Evolutionary conservation across 2,329 filamentous ascomycete species (phyloP), one percentile per base, ranked within the genome.

Genomic region (Fusarium paranaense): DNA sequence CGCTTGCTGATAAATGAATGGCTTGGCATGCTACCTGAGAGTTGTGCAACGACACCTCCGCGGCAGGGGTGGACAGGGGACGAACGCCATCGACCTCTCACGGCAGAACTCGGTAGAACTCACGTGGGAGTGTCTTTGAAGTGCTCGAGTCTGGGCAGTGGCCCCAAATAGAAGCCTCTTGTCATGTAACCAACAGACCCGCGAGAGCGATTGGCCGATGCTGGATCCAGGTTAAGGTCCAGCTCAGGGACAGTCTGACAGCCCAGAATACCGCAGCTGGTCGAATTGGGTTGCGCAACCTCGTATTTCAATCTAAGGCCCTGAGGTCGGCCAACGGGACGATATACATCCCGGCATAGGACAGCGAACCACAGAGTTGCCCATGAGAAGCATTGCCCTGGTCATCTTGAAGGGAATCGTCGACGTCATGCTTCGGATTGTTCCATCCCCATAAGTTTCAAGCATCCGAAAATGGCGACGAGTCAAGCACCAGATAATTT

Each of bases 31-130:
- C 59, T 6, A 38, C 50, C 30, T 61, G 38, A 32, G 54, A 42
- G 59, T 40, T 58, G 71, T 74, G 50, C 40, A 68, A 75, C 75
- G 16, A 45, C 64, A 59, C 63, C 40, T 74, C 71, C 59, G 62
- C 64, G 61, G 58, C 63, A 72, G 63, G 64, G 67, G 54, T 47
- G 32, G 45, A 20, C 64, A 72, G 71, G 66, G 62, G 62, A 67
- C 35, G 62, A 65, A 78, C 76, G 72, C 76, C 76, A 78, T 78
- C 74, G 63, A 66, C 67, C 70, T 74, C 67, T 38, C 76, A 76
- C 76, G 22, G 62, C 76, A 75, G 68, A 50, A 61, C 37, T 58
- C 57, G 58, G 75, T 71, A 68, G 64, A 47, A 66, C 66, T 73
- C 75, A 70, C 72, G 72, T 76, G 76, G 75, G 50, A 72, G 22